Base-by-base conservation (phyloP, 371 early-diverging fungal genomes). In the Vittaforma corneae region DNA sequence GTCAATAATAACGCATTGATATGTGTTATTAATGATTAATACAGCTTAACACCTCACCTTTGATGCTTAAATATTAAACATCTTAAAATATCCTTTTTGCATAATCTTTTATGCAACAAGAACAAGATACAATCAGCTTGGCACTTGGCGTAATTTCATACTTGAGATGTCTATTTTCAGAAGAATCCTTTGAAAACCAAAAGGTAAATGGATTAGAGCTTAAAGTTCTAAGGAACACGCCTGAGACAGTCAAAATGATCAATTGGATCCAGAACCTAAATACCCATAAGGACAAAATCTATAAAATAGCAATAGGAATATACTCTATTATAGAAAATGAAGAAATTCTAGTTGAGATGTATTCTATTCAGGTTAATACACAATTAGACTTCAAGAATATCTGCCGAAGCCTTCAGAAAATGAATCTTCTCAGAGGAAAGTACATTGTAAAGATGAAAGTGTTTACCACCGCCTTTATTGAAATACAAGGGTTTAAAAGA, bases 81-180 rank as follows among this genome's bases (percentile, higher is more conserved):
- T 40, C 18, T 40, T 40, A 40, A 40, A 40, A 40, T 40, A 40
- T 40, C 11, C 18, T 40, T 40, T 18, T 40, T 11, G 11, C 18
- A 40, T 40, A 11, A 40, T 40, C 40, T 40, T 33, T 26, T 9
- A 55, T 55, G 56, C 6, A 42, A 6, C 56, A 55, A 34, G 11
- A 55, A 34, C 56, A 55, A 48, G 20, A 6, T 9, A 18, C 6
- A 9, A n/a, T 55, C 11, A 6, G 11, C 37, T 6, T 40, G 16
- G 38, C 32, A 11, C 56, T 55, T 6, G 9, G 18, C 33, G 20
- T 20, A 48, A 55, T 55, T 18, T 16, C 56, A 26, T 55, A 55
- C 32, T 34, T 55, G 20, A 33, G 56, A 6, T 6, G 32, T 26
- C 32, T 55, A 33, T 55, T 55, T 20, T 16, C 16, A n/a, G 56